Percentiles rank a stretch among this genome's conserved stretches.
These are phyloP conservation scores for Fusarium anthophilum DNA, from an alignment of 2,329 filamentous ascomycete genomes.

Conservation along the genomic window DNA sequence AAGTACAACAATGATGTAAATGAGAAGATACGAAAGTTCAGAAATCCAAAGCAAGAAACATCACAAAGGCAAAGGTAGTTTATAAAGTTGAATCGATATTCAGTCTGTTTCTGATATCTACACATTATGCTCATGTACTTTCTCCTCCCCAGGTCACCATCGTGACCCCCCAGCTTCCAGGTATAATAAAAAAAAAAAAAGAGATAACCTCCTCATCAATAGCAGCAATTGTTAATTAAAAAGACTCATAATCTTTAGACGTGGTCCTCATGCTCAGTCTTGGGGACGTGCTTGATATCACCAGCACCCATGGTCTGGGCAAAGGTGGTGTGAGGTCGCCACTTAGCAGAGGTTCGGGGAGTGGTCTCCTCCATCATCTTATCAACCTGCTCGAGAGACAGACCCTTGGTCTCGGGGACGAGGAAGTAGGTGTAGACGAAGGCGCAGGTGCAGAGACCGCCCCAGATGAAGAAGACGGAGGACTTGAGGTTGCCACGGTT, in stretches of 20 bases:
- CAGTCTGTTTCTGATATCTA: slow-evolving; percentile 38
- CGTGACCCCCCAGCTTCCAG: slow-evolving; percentile 3
- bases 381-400: slow-evolving; percentile 82
- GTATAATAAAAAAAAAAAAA: slow-evolving; percentile 26
- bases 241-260: slow-evolving; percentile 38
- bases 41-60: neutral
- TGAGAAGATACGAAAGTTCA: no score
- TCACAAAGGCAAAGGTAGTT: neutral
- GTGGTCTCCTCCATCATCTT: slow-evolving; percentile 90
- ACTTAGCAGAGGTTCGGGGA: slow-evolving; percentile 78
- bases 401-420: slow-evolving; percentile 78
- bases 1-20: neutral
- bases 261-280: slow-evolving; percentile 45
- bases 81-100: slow-evolving; percentile 16
- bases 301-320: slow-evolving; percentile 55
- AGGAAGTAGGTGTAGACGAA: slow-evolving; percentile 77
- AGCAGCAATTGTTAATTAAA: neutral
- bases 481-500: slow-evolving; percentile 58
- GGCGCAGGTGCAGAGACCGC: slow-evolving; percentile 68
- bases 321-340: slow-evolving; percentile 78
- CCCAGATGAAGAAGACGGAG: slow-evolving; percentile 81
- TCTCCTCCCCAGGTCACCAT: neutral
- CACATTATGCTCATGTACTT: slow-evolving; percentile 35
- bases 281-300: slow-evolving; percentile 40
- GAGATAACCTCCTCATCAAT: slow-evolving; percentile 2